Conservation (phyloP, 257 asterid species). For the Solanum corneliomulleri region DNA sequence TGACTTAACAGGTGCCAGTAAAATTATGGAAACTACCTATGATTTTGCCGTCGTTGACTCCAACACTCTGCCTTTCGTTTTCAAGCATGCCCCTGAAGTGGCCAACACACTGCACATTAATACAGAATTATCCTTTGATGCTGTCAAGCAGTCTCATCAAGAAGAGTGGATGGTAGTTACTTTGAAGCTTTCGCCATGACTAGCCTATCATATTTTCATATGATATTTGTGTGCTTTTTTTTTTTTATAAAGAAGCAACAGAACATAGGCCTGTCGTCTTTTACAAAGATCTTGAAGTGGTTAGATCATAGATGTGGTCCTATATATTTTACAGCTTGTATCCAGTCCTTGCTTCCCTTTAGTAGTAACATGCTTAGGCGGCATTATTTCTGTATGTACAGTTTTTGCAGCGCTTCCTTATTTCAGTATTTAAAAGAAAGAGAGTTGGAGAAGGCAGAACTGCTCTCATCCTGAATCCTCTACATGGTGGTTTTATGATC, state of each 20-base stretch:
- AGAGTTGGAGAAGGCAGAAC: not conserved
- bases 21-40: constrained; percentile 49
- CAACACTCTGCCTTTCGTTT: constrained; percentile 77
- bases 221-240: not conserved
- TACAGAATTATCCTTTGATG: constrained; percentile 39
- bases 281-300: not conserved
- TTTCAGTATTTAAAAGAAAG: not conserved
- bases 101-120: constrained; percentile 45
- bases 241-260: not conserved
- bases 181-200: not conserved
- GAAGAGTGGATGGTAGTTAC: constrained; percentile 77
- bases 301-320: not conserved
- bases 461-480: not conserved
- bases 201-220: not conserved
- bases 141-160: constrained; percentile 30
- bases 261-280: not conserved
- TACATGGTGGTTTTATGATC: not conserved
- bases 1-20: constrained; percentile 47
- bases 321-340: not conserved
- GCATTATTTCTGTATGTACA: not conserved
- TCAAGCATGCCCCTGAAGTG: constrained; percentile 77
- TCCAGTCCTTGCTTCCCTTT: not conserved
- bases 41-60: constrained; percentile 90
- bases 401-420: not conserved
- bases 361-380: not conserved